phyloP scores from a whole-genome alignment of 163 green algal genomes.

The Chloromonas sp. region DNA sequence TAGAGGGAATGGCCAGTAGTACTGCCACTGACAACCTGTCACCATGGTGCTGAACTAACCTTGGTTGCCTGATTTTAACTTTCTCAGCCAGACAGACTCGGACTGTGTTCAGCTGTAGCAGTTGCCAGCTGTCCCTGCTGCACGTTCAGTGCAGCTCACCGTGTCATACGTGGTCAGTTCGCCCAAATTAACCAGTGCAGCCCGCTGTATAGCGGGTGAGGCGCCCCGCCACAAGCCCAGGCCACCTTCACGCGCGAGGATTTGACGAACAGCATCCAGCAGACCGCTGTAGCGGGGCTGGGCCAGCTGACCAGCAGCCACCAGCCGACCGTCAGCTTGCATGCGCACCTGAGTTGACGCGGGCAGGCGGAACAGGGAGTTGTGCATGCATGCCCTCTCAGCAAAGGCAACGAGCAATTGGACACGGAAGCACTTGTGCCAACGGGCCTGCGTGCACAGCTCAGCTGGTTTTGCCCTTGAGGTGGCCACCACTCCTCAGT shows the following conservation, averaged over 20 bases:
- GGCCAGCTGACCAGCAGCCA: constrained; percentile 29
- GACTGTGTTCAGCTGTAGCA: too few species aligned
- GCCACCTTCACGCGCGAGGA: constrained; percentile 28
- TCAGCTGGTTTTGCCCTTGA: background rate
- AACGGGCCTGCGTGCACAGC: background rate
- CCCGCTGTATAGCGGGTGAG: constrained; percentile 46
- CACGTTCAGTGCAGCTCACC: constrained; percentile 9
- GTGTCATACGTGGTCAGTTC: constrained; percentile 59
- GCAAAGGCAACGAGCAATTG: too few species aligned
- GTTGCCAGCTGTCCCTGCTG: too few species aligned
- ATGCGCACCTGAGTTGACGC: constrained; percentile 15
- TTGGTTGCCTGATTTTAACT: too few species aligned
- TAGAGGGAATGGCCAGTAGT: too few species aligned
- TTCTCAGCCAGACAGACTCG: too few species aligned
- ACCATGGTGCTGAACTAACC: too few species aligned
- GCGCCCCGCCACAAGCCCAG: constrained; percentile 45
- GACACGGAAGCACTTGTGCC: background rate
- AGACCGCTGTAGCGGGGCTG: constrained; percentile 23
- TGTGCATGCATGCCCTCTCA: background rate
- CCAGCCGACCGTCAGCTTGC: constrained; percentile 33
- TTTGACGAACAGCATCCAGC: constrained; percentile 31
- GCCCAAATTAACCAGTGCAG: constrained; percentile 60
- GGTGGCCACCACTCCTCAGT: too few species aligned
- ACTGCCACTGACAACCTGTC: too few species aligned
- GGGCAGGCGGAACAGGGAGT: background rate